Conservation (phyloP, 495 filamentous ascomycete species). For the Xylaria curta region DNA sequence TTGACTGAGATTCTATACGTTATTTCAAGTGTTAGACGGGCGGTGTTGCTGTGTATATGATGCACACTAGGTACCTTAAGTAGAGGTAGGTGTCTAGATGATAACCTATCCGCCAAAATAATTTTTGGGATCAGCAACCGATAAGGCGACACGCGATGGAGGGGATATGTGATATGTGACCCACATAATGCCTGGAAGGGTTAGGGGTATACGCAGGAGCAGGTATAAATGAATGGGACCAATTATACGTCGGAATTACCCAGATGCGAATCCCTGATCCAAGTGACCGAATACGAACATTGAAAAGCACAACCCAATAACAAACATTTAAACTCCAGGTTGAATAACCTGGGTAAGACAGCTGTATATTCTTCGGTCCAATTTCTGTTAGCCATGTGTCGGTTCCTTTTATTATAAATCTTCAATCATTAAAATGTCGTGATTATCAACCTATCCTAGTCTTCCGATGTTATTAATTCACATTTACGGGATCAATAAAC, state of each 20-base stretch:
- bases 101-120: slow-evolving; percentile 3
- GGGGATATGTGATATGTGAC: neutral
- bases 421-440: neutral
- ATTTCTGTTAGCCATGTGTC: neutral
- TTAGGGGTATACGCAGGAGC: neutral
- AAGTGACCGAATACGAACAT: too few species aligned
- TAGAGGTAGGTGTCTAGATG: neutral
- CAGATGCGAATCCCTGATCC: too few species aligned
- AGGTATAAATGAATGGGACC: neutral
- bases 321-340: neutral
- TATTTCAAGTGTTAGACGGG: neutral
- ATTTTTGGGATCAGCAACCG: slow-evolving; percentile 19
- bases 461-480: neutral
- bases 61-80: neutral
- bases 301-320: too few species aligned
- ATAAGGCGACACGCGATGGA: slow-evolving; percentile 3
- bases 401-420: neutral
- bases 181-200: neutral
- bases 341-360: neutral
- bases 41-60: neutral
- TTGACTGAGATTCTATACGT: neutral
- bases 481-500: neutral
- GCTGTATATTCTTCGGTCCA: neutral
- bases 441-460: neutral
- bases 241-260: too few species aligned